Base-by-base conservation (phyloP, 495 filamentous ascomycete genomes). In the Penicillium alfredii region DNA sequence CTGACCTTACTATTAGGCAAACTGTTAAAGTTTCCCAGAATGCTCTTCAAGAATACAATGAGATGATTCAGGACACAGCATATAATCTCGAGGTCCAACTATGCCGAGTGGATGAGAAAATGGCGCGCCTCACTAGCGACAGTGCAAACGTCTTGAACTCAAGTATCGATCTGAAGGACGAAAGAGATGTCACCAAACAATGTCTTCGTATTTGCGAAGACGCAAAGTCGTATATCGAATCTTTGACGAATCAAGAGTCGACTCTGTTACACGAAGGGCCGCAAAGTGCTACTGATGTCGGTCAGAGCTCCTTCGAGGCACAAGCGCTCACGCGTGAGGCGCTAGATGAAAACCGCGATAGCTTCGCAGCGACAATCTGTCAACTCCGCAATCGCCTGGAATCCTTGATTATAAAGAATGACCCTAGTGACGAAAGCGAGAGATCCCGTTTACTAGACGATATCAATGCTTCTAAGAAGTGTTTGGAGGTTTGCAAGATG, bases 401-500 rank as follows among this genome's bases (percentile, higher is more conserved):
- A 15, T 35, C 33, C 28, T 24, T 58, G n/a, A 28, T 42, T 14
- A n/a, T 35, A 28, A 55, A 47, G 12, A 38, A 35, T n/a, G 40
- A 40, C 32, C 15, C 42, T 25, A 30, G 37, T 20, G 16, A 40
- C 16, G 40, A 48, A 11, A 32, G 31, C 14, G 55, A 62, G 44
- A 41, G 42, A 34, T 39, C 42, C 24, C 46, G 38, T 18, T 38
- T 62, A 42, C 45, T 51, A 22, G 40, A 55, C 48, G 58, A 59
- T 38, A 49, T 59, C 30, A 37, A 50, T 37, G 40, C 42, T 29
- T 49, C 40, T 14, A 58, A 46, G 28, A 51, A 62, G 21, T 62
- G 52, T 43, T 34, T 62, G 21, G 58, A 62, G 24, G 48, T 62
- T 18, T 62, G 55, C 45, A 54, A 56, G 46, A 31, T 54, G 32